Evolutionary conservation across 345 rosid species (phyloP), one percentile per base, ranked within the genome.

Genomic region (Citrus glauca): DNA sequence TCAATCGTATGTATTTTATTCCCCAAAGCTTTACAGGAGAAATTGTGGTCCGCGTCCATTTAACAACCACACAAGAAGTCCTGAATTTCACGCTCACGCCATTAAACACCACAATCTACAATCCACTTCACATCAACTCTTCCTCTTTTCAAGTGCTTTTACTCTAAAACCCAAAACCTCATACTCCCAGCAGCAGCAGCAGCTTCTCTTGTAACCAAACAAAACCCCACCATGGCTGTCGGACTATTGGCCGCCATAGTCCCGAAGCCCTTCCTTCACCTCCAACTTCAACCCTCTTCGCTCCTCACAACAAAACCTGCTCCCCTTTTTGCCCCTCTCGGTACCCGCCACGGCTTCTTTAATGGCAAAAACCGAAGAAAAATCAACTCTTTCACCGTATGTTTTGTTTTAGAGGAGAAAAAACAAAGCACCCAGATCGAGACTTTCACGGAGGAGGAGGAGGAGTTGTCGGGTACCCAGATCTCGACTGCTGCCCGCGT

Each of bases 391-490:
- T 82, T 85, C 32, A 71, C 95, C 2, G 85, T 91, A 40, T 90
- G 92, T 71, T 91, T 89, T 75, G 95, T 92, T 5, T 73, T 90
- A 2, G 91, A 89, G n/a, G 91, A 90, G 22, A 68, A 86, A 45
- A 90, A 84, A 48, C 89, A 82, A 82, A 73, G 62, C 42, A 72
- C 84, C 79, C 85, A 80, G 33, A 70, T 83, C 56, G 82, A 84
- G 19, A 74, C 68, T 63, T 48, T 25, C 7, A 67, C 30, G 6
- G 83, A 85, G 72, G 60, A 73, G 63, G 71, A 73, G 22, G 84
- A 38, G 22, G 74, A 17, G 55, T 0, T 0, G 19, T 17, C 2
- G 35, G 78, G 83, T 64, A 27, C 80, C 0, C 88, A 83, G 87
- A 74, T 83, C 71, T 74, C 76, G 1, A 75, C 83, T 30, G 38